phyloP scores from a whole-genome alignment of 179 eudicot genomes.

The Camellia oleifera region DNA sequence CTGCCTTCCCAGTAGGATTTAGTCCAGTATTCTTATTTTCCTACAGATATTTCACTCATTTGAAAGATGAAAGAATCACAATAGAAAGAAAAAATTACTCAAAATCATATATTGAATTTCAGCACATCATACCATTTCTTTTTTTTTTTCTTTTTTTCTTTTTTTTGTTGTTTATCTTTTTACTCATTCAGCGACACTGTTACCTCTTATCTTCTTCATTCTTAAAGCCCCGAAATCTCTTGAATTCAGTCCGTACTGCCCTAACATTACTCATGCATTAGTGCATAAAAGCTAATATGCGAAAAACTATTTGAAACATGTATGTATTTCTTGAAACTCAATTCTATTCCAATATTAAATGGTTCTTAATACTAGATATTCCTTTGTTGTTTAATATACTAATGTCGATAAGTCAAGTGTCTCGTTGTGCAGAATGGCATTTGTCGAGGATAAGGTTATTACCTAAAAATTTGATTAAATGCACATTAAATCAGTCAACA shows the following conservation, averaged over 20 bases:
- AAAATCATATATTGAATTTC: background rate
- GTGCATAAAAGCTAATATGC: background rate
- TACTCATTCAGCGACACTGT: background rate
- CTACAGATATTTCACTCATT: background rate
- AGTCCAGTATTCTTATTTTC: background rate
- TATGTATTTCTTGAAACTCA: background rate
- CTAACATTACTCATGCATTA: background rate
- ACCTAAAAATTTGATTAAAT: conserved; percentile 23
- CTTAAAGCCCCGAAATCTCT: background rate
- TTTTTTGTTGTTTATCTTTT: background rate
- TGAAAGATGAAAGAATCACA: conserved; percentile 5
- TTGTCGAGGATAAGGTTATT: conserved; percentile 20
- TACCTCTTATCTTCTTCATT: background rate
- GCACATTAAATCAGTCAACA: conserved; percentile 27
- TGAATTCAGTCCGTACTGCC: background rate
- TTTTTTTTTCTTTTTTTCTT: background rate
- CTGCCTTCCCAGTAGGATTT: background rate
- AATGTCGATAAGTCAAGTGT: no score
- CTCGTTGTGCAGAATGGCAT: conserved; percentile 2
- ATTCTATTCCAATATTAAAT: background rate
- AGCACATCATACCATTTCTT: background rate
- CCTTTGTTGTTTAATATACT: background rate
- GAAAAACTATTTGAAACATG: no score
- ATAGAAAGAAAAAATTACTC: background rate
- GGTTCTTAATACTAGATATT: background rate